Base-by-base conservation (phyloP, 2,329 filamentous ascomycete species). In the Beauveria scarabaeidicola region DNA sequence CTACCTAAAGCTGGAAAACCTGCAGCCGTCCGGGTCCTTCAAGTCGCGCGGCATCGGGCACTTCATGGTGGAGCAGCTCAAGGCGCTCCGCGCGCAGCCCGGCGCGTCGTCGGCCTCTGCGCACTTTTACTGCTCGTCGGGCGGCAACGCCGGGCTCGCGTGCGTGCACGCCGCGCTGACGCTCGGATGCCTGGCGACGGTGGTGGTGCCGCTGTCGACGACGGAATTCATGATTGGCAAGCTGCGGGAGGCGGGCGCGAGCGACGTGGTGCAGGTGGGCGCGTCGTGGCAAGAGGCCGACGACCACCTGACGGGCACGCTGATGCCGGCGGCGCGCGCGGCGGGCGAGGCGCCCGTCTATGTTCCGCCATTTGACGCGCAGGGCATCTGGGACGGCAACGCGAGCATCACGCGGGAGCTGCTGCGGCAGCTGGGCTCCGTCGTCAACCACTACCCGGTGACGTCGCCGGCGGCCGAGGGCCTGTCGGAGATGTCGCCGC, bases 21-120 rank as follows among this genome's bases (percentile, higher is more conserved):
- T 90, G 60, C 90, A 95, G 71, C 90, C 90, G 8, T 88, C 87
- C 8, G 88, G 88, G 63, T 91, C 88, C 17, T 95, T 94, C 83
- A 93, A 94, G 73, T 91, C 88, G 47, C 81, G 83, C 66, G 89
- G 87, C 59, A 84, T 92, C 65, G 88, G 88, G 66, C 83, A 89
- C 73, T 82, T 87, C 67, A 84, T 90, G 70, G 78, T 85, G 56
- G 76, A 78, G 41, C 63, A 63, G 40, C 67, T 69, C 36, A 63
- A 76, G 72, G 70, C 64, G 65, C 41, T 63, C 38, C 63, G 52
- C 19, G 62, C 63, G 5, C 7, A 27, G 7, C 51, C 51, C 23
- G 47, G 59, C 48, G 53, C 61, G 11, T 51, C 47, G 27, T 52
- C 59, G 3, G 51, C 54, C 7, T 27, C 25, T 13, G 62, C 63